Base-by-base conservation (phyloP, 2,329 filamentous ascomycete genomes). In the Diatrype stigma region DNA sequence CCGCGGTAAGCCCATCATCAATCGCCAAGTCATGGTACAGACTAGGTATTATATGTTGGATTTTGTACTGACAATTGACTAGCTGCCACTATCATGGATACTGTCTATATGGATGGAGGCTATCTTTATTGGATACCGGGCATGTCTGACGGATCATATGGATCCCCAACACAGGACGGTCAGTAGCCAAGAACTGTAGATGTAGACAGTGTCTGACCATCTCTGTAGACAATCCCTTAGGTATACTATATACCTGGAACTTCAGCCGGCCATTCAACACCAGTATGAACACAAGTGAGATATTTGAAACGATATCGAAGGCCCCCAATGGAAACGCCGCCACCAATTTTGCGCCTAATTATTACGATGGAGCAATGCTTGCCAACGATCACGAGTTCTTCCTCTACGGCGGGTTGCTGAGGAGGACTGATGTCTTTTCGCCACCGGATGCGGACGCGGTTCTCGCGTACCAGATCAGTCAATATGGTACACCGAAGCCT, bases 41-140 rank as follows among this genome's bases (percentile, higher is more conserved):
- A 2, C 32, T 22, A 16, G n/a, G 4, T 17, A 30, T n/a, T 6
- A 19, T 34, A 2, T 4, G 32, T 21, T 65, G 68, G 44, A 35
- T 3, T 23, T 17, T 14, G 17, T 48, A 45, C 53, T 61, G 73
- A 57, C 69, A 14, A 68, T 73, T 70, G 73, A 73, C 23, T 58
- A 85, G 84, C 76, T 54, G 76, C 78, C 35, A 67, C 84, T 2
- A 67, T 87, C 34, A 76, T 77, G 40, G 82, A 88, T 58, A 83
- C 77, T 2, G 68, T 87, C 16, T 88, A 86, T 60, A 65, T 89
- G 21, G 84, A 89, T 62, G 85, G 85, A 35, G 85, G 85, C 3
- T 55, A 63, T 40, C 63, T 85, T 11, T 73, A 55, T 52, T 87
- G 84, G 82, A 55, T 68, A 32, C 73, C 74, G 2, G 76, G 75